These are phyloP conservation scores for Metarhizium guizhouense DNA, from an alignment of 2,329 filamentous ascomycete genomes.

Conservation along the genomic window DNA sequence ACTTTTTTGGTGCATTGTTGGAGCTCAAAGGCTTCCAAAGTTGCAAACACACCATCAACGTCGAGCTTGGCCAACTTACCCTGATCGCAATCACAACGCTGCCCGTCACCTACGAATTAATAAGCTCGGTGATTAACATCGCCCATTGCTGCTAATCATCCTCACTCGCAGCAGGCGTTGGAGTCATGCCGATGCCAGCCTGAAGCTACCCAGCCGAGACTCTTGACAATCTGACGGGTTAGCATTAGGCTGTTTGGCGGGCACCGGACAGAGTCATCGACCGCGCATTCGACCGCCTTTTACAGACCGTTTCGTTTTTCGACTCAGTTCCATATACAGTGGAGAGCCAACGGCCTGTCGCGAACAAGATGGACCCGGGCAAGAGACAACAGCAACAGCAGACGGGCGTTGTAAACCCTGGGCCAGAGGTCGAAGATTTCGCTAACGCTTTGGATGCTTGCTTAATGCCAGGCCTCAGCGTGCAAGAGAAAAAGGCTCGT, in stretches of 20 bases:
- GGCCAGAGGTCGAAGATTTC: slow-evolving; percentile 79
- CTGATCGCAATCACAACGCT: not conserved
- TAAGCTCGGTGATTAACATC: too few species aligned
- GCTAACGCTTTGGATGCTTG: slow-evolving; percentile 76
- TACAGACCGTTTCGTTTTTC: not conserved
- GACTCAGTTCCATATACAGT: not conserved
- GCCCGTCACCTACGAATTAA: not conserved
- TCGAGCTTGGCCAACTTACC: not conserved
- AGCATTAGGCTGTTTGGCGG: not conserved
- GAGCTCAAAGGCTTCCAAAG: slow-evolving; percentile 14
- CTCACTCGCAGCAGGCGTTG: not conserved
- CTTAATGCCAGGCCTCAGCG: slow-evolving; percentile 37
- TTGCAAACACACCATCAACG: slow-evolving; percentile 7
- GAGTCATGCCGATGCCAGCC: slow-evolving; percentile 4
- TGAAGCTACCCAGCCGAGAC: slow-evolving; percentile 4
- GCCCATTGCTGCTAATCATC: not conserved
- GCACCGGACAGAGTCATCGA: not conserved
- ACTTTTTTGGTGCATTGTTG: not conserved
- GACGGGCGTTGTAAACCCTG: slow-evolving; percentile 45
- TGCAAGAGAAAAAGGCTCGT: slow-evolving; percentile 50
- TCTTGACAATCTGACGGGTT: not conserved
- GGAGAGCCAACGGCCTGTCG: not conserved
- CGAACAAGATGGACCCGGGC: slow-evolving; percentile 1
- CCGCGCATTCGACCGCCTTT: not conserved
- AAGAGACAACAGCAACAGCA: slow-evolving; percentile 4